Percentiles rank a stretch among this genome's conserved stretches.
phyloP scores from a whole-genome alignment of 345 rosid genomes.

The Eucalyptus brandiana region DNA sequence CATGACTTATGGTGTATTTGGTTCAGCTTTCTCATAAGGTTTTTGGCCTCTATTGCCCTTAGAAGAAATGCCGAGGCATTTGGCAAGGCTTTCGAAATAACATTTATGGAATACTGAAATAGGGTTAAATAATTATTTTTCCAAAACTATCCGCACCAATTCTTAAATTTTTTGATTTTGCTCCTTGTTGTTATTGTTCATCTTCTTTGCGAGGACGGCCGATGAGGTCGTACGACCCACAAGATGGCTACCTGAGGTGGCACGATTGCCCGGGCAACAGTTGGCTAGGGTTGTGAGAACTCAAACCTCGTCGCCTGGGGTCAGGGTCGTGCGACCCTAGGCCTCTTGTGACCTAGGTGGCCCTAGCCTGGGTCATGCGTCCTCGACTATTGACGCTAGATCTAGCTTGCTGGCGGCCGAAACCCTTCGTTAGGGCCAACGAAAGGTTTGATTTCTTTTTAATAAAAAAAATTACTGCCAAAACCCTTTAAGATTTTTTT shows the following conservation, averaged over 20 bases:
- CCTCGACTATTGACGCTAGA: fast-evolving
- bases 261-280: fast-evolving
- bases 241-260: fast-evolving
- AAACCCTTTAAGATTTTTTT: too few relatives aligned
- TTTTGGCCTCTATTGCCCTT: too few relatives aligned
- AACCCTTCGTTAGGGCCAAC: fast-evolving
- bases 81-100: too few relatives aligned
- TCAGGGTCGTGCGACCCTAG: fast-evolving
- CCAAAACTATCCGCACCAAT: fast-evolving
- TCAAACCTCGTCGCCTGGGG: fast-evolving
- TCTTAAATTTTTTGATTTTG: too few relatives aligned
- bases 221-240: fast-evolving
- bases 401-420: fast-evolving
- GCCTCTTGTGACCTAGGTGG: too few relatives aligned
- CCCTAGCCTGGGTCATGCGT: too few relatives aligned
- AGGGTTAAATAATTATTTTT: too few relatives aligned
- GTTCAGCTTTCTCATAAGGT: too few relatives aligned
- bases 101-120: fast-evolving
- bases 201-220: fast-evolving
- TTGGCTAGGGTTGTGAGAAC: too few relatives aligned
- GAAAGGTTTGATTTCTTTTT: too few relatives aligned
- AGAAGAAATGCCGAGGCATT: fast-evolving
- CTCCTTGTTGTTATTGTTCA: fast-evolving
- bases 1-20: too few relatives aligned
- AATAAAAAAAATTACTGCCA: too few relatives aligned